Evolutionary conservation across 371 early-diverging fungal genomes (phyloP).

Genomic region (Paraphysoderma sedebokerense): DNA sequence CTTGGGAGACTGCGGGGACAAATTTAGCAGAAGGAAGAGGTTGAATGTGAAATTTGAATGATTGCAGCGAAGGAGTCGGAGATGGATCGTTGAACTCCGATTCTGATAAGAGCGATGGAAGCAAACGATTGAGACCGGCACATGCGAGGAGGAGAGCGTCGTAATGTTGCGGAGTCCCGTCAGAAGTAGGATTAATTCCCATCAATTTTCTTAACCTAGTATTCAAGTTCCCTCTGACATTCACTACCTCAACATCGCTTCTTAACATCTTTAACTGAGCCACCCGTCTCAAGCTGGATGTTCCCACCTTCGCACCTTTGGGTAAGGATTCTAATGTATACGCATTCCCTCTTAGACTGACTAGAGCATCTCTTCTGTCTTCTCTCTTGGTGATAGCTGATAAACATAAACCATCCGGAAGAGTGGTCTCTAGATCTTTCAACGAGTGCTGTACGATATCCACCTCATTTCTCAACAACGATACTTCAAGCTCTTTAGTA

Average conservation of each 20-base stretch:
- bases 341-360: constrained; percentile 23
- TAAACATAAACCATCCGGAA: constrained; percentile 65
- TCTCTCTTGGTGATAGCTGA: constrained; percentile 73
- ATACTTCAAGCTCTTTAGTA: constrained; percentile 82
- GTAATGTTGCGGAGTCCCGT: constrained; percentile 51
- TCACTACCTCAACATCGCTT: constrained; percentile 59
- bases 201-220: constrained; percentile 73
- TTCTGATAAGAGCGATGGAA: not conserved
- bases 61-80: too few relatives aligned
- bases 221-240: constrained; percentile 62
- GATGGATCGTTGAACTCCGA: too few relatives aligned
- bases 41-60: too few relatives aligned
- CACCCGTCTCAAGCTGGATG: constrained; percentile 73
- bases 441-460: constrained; percentile 86
- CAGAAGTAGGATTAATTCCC: not conserved
- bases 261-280: constrained; percentile 69
- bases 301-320: constrained; percentile 65
- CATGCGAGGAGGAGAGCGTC: constrained; percentile 73
- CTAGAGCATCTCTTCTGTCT: constrained; percentile 78
- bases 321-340: constrained; percentile 44
- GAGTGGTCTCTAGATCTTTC: constrained; percentile 84
- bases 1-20: constrained; percentile 2
- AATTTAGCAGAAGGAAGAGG: not conserved
- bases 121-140: constrained; percentile 58
- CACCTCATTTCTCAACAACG: constrained; percentile 47